Evolutionary conservation across 768 basidiomycete genomes (phyloP).

Genomic region (Daedalea quercina): DNA sequence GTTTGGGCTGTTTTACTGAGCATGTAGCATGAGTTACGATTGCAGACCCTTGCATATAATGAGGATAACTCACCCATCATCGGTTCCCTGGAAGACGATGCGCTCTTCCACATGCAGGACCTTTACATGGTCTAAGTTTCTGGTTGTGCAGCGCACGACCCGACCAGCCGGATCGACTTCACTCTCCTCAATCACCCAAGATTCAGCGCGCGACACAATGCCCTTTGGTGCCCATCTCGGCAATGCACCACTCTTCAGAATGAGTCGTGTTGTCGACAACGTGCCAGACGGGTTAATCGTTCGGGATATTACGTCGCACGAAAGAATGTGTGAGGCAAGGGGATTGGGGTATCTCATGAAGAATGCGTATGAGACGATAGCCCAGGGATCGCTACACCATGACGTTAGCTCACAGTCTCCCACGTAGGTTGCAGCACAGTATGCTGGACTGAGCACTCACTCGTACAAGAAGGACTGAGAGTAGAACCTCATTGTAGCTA

Average conservation of each 20-base stretch:
- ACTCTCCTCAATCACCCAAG: conserved; percentile 93
- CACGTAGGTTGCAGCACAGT: background rate
- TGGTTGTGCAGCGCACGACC: conserved; percentile 71
- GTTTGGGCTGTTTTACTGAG: conserved; percentile 73
- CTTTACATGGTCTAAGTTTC: conserved; percentile 91
- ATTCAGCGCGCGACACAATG: conserved; percentile 78
- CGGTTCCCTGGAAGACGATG: conserved; percentile 59
- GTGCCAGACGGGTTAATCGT: conserved; percentile 64
- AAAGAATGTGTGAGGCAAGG: conserved; percentile 87
- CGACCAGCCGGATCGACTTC: conserved; percentile 84
- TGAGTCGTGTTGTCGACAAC: conserved; percentile 81
- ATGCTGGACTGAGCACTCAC: conserved; percentile 32
- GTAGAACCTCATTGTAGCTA: conserved; percentile 42
- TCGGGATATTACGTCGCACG: conserved; percentile 93
- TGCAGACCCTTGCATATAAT: background rate
- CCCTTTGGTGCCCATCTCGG: conserved; percentile 88
- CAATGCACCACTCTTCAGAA: conserved; percentile 86
- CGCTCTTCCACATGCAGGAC: conserved; percentile 90
- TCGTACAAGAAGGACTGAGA: conserved; percentile 52
- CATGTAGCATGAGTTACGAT: background rate
- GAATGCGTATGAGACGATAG: conserved; percentile 88
- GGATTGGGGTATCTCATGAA: conserved; percentile 96
- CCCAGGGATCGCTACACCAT: conserved; percentile 81
- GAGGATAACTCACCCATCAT: conserved; percentile 51
- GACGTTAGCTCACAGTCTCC: background rate